Base-by-base conservation (phyloP, 2,329 filamentous ascomycete genomes). In the Sphaerulina musiva region DNA sequence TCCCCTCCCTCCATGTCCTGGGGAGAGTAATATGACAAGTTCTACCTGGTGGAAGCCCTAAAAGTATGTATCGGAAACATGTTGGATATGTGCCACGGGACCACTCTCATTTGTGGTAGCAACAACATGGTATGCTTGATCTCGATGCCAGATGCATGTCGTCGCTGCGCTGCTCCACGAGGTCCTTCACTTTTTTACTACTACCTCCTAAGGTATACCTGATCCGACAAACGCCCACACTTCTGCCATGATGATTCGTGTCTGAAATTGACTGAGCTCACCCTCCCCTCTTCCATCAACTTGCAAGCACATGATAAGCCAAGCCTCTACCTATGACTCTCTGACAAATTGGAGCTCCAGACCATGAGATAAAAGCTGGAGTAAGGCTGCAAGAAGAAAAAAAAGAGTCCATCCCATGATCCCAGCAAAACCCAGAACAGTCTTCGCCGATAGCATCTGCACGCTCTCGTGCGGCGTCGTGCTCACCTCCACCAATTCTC, bases 81-180 rank as follows among this genome's bases (percentile, higher is more conserved):
- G 48, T 46, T 51, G 48, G 48, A 51, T 31, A 46, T 26, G 48
- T 34, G 48, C 48, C 48, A 39, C 39, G 48, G 48, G 34, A 38
- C 34, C 6, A 38, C 34, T 38, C 12, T 38, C 4, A 38, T 38
- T 38, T 38, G 34, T 38, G 12, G 34, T 38, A 4, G 12, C 34
- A 38, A 38, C 34, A 38, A 38, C 34, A 38, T 38, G 34, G 34
- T 38, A 38, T 36, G 32, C 32, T 12, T 2, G 8, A 8, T 36
- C 32, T 12, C 32, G 32, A 8, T 36, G 2, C 8, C 32, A 12
- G 32, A 36, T 36, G 32, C 11, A 12, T 36, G 32, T 12, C 32
- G 11, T 36, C 8, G 8, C 32, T 36, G 4, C 32, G 8, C 32
- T 8, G 32, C 8, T 36, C 8, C 32, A 4, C 32, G 32, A 36